phyloP scores from a whole-genome alignment of 2,329 filamentous ascomycete species.

The Cercospora citrullina region DNA sequence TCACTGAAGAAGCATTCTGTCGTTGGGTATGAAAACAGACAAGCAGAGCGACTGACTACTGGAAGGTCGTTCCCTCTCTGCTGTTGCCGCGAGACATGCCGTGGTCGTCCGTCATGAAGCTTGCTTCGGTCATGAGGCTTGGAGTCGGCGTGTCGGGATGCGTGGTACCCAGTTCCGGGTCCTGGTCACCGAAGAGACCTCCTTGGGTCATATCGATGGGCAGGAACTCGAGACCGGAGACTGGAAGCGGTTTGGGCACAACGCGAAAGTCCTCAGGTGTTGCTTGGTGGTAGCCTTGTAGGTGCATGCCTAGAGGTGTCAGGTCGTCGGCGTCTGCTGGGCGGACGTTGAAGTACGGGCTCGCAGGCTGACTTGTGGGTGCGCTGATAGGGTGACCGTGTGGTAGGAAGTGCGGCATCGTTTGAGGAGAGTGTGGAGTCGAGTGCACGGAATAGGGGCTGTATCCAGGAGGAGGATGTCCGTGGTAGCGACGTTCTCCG shows the following conservation, averaged over 20 bases:
- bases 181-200: constrained; percentile 25
- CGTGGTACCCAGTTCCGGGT: constrained; percentile 25
- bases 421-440: constrained; percentile 12
- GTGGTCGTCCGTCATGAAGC: constrained; percentile 33
- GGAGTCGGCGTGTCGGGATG: constrained; percentile 34
- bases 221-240: constrained; percentile 19
- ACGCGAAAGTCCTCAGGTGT: constrained; percentile 14
- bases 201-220: constrained; percentile 19
- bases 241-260: constrained; percentile 10
- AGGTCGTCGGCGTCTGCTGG: constrained; percentile 11
- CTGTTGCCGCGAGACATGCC: constrained; percentile 19
- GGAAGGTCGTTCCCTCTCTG: constrained; percentile 25
- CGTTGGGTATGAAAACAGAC: background rate
- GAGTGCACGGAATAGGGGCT: constrained; percentile 21
- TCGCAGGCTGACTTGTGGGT: constrained; percentile 12
- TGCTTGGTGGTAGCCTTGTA: constrained; percentile 6
- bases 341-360: constrained; percentile 18
- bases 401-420: background rate
- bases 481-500: constrained; percentile 10
- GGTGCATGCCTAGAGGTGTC: background rate
- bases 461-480: constrained; percentile 14
- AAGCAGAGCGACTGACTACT: background rate
- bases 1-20: background rate
- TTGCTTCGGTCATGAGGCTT: constrained; percentile 33
- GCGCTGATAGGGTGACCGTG: constrained; percentile 5